Percentiles rank a stretch among this genome's conserved stretches.
Evolutionary conservation across 129 eudicot genomes (phyloP).

Genomic region (Kitagawia praeruptora): DNA sequence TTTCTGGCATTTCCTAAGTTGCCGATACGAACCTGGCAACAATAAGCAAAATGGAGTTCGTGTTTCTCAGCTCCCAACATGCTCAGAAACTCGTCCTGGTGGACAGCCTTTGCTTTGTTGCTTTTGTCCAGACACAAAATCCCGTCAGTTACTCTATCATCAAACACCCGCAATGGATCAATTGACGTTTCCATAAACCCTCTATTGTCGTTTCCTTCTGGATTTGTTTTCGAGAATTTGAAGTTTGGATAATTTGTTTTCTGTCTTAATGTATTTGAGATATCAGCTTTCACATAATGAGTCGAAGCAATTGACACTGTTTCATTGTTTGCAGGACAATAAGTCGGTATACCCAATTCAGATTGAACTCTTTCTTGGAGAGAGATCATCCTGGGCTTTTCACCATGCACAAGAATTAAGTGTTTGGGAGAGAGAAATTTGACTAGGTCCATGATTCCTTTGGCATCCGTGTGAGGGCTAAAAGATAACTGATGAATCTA

Average conservation of each 20-base stretch:
- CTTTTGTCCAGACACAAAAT: constrained; percentile 31
- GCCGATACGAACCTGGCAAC: constrained; percentile 26
- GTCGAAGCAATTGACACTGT: constrained; percentile 49
- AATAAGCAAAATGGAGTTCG: constrained; percentile 45
- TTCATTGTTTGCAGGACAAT: constrained; percentile 66
- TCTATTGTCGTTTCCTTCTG: constrained; percentile 3
- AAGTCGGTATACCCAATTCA: constrained; percentile 55
- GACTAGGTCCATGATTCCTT: constrained; percentile 91
- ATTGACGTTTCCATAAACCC: background rate
- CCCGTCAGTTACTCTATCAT: constrained; percentile 64
- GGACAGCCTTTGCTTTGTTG: constrained; percentile 40
- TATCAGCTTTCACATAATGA: constrained; percentile 46
- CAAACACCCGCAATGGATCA: constrained; percentile 37
- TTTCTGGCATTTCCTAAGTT: constrained; percentile 10
- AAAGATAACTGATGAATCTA: constrained; percentile 86
- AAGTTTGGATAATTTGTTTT: constrained; percentile 56
- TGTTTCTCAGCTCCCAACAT: constrained; percentile 30
- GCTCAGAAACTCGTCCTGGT: constrained; percentile 52
- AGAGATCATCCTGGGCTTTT: constrained; percentile 62
- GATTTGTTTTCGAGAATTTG: constrained; percentile 38
- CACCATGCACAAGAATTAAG: constrained; percentile 84
- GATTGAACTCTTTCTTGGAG: constrained; percentile 57
- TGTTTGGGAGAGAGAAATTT: constrained; percentile 85
- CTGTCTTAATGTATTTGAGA: constrained; percentile 38
- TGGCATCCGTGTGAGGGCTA: constrained; percentile 92